Conservation (phyloP, 352 stramenopile genomes). For the Thalassiosira livingstoniorum region DNA sequence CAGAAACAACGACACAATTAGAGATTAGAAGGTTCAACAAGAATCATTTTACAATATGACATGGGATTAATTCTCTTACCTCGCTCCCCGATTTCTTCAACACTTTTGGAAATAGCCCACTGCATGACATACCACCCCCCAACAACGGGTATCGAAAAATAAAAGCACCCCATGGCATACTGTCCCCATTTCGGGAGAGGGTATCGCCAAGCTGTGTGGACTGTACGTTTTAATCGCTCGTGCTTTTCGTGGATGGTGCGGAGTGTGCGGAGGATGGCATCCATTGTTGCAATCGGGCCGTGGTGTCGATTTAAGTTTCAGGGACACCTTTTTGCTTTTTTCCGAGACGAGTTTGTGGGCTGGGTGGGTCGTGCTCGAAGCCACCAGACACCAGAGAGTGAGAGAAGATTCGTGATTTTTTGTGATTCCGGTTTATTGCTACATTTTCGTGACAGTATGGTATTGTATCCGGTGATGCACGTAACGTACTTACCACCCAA, state of each 20-base stretch:
- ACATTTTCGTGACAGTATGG: too few relatives aligned
- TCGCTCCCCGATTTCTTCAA: constrained; percentile 68
- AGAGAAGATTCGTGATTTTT: too few relatives aligned
- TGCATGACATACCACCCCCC: constrained; percentile 76
- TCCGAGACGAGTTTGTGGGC: too few relatives aligned
- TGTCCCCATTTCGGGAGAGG: constrained; percentile 70
- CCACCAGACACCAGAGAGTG: too few relatives aligned
- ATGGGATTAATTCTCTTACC: constrained; percentile 8
- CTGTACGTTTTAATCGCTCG: constrained; percentile 68
- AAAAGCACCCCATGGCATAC: constrained; percentile 77
- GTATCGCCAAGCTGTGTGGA: constrained; percentile 72
- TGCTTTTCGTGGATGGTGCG: constrained; percentile 70
- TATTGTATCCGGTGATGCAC: too few relatives aligned
- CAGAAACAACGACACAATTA: not conserved
- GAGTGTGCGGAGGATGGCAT: constrained; percentile 30
- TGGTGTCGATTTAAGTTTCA: too few relatives aligned
- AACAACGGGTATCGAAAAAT: constrained; percentile 78
- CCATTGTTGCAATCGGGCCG: constrained; percentile 31
- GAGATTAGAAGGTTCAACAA: not conserved
- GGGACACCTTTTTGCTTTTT: too few relatives aligned
- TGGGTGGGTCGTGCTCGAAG: too few relatives aligned
- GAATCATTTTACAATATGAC: not conserved
- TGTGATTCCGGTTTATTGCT: too few relatives aligned
- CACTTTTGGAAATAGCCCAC: constrained; percentile 70
- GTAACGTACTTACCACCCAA: too few relatives aligned